phyloP scores from a whole-genome alignment of 208 protist species.

The Trypanosoma melophagium region DNA sequence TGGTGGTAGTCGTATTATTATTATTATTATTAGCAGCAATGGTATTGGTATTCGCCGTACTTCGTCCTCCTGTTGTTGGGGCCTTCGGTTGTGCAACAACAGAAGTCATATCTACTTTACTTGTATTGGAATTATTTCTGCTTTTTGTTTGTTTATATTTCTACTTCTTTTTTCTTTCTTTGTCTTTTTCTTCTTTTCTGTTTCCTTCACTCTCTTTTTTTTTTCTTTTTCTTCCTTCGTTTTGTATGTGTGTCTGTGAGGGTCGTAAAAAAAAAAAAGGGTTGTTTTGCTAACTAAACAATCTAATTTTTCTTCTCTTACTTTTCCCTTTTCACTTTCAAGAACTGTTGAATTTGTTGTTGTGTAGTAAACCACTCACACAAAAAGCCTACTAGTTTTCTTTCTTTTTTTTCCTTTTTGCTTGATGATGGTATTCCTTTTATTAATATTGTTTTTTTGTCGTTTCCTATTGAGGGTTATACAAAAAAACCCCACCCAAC shows the following conservation, averaged over 20 bases:
- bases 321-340: no score
- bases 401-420: not conserved
- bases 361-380: no score
- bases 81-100: conserved; percentile 10
- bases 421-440: not conserved
- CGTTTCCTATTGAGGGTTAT: not conserved
- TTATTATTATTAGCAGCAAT: not conserved
- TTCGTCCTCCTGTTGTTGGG: no score
- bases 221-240: no score
- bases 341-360: no score
- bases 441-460: not conserved
- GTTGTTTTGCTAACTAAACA: no score
- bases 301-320: no score
- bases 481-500: conserved; percentile 3
- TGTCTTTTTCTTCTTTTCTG: not conserved
- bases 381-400: no score
- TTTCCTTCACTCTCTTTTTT: no score
- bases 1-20: not conserved
- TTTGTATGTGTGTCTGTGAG: no score
- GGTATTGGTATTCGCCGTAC: no score
- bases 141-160: not conserved
- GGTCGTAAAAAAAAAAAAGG: no score
- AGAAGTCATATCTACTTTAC: conserved; percentile 15
- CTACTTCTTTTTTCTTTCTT: not conserved
- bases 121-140: not conserved